Conservation (phyloP, 2,329 filamentous ascomycete genomes). For the Apiospora pterosperma region DNA sequence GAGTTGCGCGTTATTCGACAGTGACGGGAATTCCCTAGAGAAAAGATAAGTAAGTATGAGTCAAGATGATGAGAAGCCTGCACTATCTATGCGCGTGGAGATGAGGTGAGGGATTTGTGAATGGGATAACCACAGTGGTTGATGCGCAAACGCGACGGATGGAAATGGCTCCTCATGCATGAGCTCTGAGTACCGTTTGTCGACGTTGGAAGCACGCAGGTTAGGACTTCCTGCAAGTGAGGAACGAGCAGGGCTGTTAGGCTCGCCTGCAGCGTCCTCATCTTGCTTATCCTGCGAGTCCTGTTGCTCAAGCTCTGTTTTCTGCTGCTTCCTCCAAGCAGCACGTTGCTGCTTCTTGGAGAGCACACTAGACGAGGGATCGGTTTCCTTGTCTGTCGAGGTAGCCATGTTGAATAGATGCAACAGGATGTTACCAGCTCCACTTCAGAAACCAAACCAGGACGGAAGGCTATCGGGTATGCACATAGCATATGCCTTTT, state of each 20-base stretch:
- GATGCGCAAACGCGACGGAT: not conserved
- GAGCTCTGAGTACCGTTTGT: slow-evolving; percentile 5
- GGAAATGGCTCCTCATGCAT: not conserved
- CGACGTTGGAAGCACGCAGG: not conserved
- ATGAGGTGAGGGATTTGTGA: not conserved
- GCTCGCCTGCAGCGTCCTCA: not conserved
- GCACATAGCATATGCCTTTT: not conserved
- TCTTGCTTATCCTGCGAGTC: not conserved
- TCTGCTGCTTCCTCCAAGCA: slow-evolving; percentile 10
- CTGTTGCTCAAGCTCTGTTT: slow-evolving; percentile 15
- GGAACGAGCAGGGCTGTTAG: not conserved
- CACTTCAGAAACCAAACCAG: not conserved
- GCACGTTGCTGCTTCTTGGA: not conserved
- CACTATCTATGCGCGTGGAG: not conserved
- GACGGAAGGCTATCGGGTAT: not conserved
- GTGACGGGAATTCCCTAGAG: slow-evolving; percentile 60
- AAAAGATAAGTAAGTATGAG: not conserved
- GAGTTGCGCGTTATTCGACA: slow-evolving; percentile 59
- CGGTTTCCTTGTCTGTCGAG: not conserved
- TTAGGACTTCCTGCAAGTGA: not conserved
- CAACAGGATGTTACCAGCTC: not conserved
- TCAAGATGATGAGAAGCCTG: not conserved
- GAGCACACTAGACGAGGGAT: not conserved
- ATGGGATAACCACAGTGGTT: not conserved
- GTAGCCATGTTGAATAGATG: not conserved